phyloP scores from a whole-genome alignment of 352 stramenopile genomes.

The Pythium diclinum region DNA sequence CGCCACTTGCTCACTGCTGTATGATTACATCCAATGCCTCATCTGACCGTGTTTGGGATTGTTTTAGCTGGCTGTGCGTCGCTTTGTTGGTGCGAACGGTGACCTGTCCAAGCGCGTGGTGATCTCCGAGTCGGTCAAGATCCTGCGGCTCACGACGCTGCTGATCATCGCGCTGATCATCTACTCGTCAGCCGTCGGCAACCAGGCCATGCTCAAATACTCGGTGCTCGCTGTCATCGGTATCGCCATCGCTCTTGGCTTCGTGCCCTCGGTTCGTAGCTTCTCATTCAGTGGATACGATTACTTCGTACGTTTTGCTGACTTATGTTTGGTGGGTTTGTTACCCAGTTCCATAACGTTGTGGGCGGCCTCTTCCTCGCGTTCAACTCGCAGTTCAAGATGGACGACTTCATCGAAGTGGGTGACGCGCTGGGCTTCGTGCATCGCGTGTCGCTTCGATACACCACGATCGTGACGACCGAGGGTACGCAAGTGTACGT shows the following conservation, averaged over 20 bases:
- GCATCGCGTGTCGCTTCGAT: constrained; percentile 78
- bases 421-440: constrained; percentile 75
- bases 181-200: constrained; percentile 72
- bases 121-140: constrained; percentile 89
- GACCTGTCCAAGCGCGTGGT: constrained; percentile 87
- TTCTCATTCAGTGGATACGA: neutral
- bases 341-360: constrained; percentile 71
- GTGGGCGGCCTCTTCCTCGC: constrained; percentile 81
- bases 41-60: constrained; percentile 9
- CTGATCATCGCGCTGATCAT: constrained; percentile 84
- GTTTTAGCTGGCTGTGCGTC: constrained; percentile 64
- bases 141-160: constrained; percentile 70
- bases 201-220: constrained; percentile 75
- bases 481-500: constrained; percentile 81
- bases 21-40: neutral
- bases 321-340: neutral
- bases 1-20: constrained; percentile 13
- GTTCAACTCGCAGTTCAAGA: constrained; percentile 89
- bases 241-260: constrained; percentile 78
- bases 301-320: neutral
- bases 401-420: constrained; percentile 85
- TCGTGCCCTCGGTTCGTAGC: constrained; percentile 61
- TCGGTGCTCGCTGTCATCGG: constrained; percentile 83
- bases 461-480: constrained; percentile 80
- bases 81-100: constrained; percentile 74